These are phyloP conservation scores for Grigorovia yakushimaensis DNA, from an alignment of 805 yeast genomes.

Conservation along the genomic window DNA sequence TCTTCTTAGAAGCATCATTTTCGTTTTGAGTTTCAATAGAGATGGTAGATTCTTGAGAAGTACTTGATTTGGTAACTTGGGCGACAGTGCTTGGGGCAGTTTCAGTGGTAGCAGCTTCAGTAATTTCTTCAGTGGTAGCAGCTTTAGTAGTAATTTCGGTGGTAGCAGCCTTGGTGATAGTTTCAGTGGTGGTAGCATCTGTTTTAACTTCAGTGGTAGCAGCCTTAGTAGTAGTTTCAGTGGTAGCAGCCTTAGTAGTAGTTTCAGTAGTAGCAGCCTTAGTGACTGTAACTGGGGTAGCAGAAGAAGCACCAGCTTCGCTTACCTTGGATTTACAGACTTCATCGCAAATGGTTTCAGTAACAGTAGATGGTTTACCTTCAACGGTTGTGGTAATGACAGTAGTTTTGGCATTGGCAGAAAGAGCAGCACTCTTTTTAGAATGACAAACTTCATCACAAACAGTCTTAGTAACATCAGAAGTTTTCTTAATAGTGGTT, in stretches of 20 bases:
- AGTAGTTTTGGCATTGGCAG: constrained; percentile 2
- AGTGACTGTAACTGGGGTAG: neutral
- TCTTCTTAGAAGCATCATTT: constrained; percentile 8
- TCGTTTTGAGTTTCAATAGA: too few species aligned
- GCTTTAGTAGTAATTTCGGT: too few species aligned
- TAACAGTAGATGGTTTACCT: constrained; percentile 2
- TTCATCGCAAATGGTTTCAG: constrained; percentile 7
- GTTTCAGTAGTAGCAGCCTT: too few species aligned
- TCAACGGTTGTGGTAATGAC: constrained; percentile 1
- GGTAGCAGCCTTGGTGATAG: constrained; percentile 2
- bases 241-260: too few species aligned
- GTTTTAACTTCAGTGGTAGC: neutral
- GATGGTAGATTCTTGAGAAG: too few species aligned
- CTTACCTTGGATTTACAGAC: constrained; percentile 6
- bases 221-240: neutral
- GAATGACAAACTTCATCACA: constrained; percentile 10
- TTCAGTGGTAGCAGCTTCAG: too few species aligned
- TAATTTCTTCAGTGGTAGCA: constrained; percentile 5
- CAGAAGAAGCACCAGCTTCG: constrained; percentile 3
- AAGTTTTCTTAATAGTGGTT: neutral
- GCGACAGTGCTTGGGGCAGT: too few species aligned
- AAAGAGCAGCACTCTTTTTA: constrained; percentile 4
- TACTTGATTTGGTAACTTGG: too few species aligned
- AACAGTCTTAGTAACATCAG: constrained; percentile 6
- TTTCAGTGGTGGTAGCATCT: neutral